Conservation (phyloP, 495 filamentous ascomycete genomes). For the Penicillium bovifimosum region DNA sequence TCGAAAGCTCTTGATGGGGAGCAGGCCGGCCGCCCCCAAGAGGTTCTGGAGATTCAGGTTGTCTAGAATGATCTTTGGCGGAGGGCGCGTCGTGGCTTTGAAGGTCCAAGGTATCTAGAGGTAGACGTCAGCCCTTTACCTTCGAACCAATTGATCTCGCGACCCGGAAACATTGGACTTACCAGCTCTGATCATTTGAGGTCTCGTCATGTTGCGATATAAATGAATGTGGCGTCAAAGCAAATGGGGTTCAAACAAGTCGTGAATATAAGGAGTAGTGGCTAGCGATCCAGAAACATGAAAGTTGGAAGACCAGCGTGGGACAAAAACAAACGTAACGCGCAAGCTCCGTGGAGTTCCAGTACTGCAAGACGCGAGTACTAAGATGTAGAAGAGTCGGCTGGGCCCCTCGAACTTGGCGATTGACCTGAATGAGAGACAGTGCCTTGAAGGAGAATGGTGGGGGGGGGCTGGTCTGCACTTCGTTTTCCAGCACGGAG, state of each 20-base stretch:
- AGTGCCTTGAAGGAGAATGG: constrained; percentile 22
- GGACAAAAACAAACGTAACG: background rate
- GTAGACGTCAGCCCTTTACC: constrained; percentile 12
- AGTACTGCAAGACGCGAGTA: background rate
- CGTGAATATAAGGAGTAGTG: constrained; percentile 20
- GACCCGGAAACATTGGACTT: constrained; percentile 29
- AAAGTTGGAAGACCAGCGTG: background rate
- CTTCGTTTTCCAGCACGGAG: constrained; percentile 18
- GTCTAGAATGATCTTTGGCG: constrained; percentile 68
- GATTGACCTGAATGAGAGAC: constrained; percentile 24
- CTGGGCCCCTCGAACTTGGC: constrained; percentile 1
- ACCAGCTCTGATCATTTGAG: constrained; percentile 77
- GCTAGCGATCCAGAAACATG: constrained; percentile 9
- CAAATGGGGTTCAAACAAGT: constrained; percentile 9
- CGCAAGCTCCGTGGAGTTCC: too few relatives aligned
- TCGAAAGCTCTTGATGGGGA: constrained; percentile 77
- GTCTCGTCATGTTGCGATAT: constrained; percentile 57
- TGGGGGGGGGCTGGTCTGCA: constrained; percentile 27
- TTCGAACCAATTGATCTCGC: background rate
- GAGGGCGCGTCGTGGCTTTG: constrained; percentile 79
- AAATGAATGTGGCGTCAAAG: constrained; percentile 17
- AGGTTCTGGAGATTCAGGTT: constrained; percentile 44
- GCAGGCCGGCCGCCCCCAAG: constrained; percentile 56
- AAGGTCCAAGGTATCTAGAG: constrained; percentile 86
- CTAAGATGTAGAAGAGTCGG: background rate